Evolutionary conservation across 805 yeast genomes (phyloP), one percentile per base, ranked within the genome.

Genomic region (Candida gorgasii): DNA sequence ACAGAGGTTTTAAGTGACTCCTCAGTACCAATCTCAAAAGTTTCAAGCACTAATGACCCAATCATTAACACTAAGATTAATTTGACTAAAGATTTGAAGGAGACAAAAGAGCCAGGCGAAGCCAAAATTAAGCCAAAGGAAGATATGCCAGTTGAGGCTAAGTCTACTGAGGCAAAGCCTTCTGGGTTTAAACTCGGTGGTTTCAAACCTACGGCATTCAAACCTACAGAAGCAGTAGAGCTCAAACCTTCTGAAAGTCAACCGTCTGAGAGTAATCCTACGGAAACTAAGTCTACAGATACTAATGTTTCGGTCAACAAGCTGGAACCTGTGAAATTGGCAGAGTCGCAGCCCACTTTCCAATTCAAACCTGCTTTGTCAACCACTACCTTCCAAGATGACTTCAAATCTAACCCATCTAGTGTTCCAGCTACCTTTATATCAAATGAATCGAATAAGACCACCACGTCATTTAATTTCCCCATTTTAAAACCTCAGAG

Each of bases 401-500:
- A 17, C 14, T 39, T 30, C 27, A 23, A 27, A 26, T 20, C 38
- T 12, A 39, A 32, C 12, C 15, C 36, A 20, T 8, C 18, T n/a
- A n/a, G n/a, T n/a, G n/a, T n/a, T 8, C 13, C 24, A 11, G 12
- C 14, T 12, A 8, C 39, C 20, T 15, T 24, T 5, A 29, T 11
- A 11, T 11, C 16, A 14, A 26, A 24, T 26, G 9, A 11, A 29
- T 8, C 31, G 3, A 35, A 9, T 5, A 35, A 24, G 3, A n/a
- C 32, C 6, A 19, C 5, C 6, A 12, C 26, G 6, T 18, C 18
- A 14, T 57, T 57, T 43, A 46, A 18, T 14, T 59, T 64, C 31
- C 67, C 67, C 1, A 47, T 41, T 5, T 52, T 55, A n/a, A 49
- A 44, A 6, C 44, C 53, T 4, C 32, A 39, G 5, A 17, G 31